A percentile compares a stretch with the other conserved stretches of the same genome.
These are phyloP conservation scores for Ganoderma sinense DNA, from an alignment of 1,284 basidiomycete genomes.

Conservation along the genomic window DNA sequence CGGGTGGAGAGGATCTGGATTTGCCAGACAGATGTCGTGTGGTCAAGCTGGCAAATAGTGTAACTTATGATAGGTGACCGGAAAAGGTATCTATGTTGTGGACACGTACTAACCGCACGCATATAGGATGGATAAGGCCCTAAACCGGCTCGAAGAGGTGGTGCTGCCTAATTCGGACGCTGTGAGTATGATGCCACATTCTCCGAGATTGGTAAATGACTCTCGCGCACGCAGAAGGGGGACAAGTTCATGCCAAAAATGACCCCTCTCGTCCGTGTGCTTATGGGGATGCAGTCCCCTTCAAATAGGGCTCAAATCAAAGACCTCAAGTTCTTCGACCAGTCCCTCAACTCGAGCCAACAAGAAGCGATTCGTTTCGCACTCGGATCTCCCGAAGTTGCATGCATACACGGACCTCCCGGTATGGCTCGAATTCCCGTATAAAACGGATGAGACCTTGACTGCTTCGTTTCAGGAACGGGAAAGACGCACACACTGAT, in stretches of 20 bases:
- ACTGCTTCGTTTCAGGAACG: slow-evolving; percentile 61
- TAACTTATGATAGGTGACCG: slow-evolving; percentile 86
- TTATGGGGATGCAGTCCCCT: slow-evolving; percentile 68
- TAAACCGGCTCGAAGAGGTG: slow-evolving; percentile 69
- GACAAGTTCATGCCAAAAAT: slow-evolving; percentile 50
- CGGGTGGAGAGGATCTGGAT: slow-evolving; percentile 69
- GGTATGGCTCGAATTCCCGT: slow-evolving; percentile 53
- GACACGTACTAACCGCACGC: neutral
- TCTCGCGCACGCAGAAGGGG: slow-evolving; percentile 17
- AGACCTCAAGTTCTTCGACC: slow-evolving; percentile 77
- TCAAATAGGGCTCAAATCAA: slow-evolving; percentile 45
- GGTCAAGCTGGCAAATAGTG: slow-evolving; percentile 90
- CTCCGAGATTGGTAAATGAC: neutral
- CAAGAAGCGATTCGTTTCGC: slow-evolving; percentile 82
- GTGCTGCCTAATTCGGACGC: slow-evolving; percentile 40
- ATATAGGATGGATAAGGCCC: slow-evolving; percentile 83
- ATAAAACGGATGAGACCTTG: neutral
- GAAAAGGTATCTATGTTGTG: neutral
- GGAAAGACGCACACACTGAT: slow-evolving; percentile 94
- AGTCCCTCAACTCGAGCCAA: slow-evolving; percentile 84
- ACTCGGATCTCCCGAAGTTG: slow-evolving; percentile 77
- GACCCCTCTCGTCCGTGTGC: slow-evolving; percentile 63
- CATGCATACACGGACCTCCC: slow-evolving; percentile 97
- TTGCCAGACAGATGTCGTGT: slow-evolving; percentile 86
- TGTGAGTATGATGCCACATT: slow-evolving; percentile 12